phyloP scores from a whole-genome alignment of 2,329 filamentous ascomycete species.

The Chaetomium sp. region DNA sequence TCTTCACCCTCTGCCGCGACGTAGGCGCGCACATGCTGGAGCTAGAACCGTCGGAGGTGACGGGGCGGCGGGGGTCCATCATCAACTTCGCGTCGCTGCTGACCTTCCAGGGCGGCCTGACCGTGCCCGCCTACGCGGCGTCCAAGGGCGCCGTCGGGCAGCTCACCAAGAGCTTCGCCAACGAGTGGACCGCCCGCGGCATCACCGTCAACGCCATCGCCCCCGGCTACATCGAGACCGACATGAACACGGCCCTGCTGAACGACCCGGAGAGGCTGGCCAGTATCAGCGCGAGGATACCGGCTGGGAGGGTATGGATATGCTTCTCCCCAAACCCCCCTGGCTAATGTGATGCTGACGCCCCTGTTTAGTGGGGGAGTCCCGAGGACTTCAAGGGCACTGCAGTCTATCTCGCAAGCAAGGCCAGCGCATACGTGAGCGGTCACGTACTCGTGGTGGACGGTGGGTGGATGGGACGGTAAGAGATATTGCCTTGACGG shows the following conservation, averaged over 20 bases:
- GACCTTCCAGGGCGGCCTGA: conserved; percentile 84
- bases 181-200: conserved; percentile 81
- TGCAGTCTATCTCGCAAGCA: conserved; percentile 74
- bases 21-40: conserved; percentile 76
- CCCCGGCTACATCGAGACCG: conserved; percentile 88
- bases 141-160: conserved; percentile 84
- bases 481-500: conserved; percentile 27
- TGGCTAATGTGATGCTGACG: conserved; percentile 3
- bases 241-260: conserved; percentile 87
- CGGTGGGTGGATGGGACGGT: conserved; percentile 92
- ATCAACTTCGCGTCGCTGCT: conserved; percentile 85
- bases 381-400: conserved; percentile 89
- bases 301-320: conserved; percentile 62
- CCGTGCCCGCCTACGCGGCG: conserved; percentile 84
- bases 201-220: conserved; percentile 87
- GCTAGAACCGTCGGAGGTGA: conserved; percentile 50
- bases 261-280: conserved; percentile 68
- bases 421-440: conserved; percentile 77
- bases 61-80: conserved; percentile 67
- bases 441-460: conserved; percentile 84
- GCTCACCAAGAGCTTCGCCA: conserved; percentile 80
- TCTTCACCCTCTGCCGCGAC: conserved; percentile 78
- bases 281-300: conserved; percentile 79
- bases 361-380: conserved; percentile 61
- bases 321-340: background rate